These are phyloP conservation scores for Calvatia gigantea DNA, from an alignment of 768 basidiomycete genomes.

Conservation along the genomic window DNA sequence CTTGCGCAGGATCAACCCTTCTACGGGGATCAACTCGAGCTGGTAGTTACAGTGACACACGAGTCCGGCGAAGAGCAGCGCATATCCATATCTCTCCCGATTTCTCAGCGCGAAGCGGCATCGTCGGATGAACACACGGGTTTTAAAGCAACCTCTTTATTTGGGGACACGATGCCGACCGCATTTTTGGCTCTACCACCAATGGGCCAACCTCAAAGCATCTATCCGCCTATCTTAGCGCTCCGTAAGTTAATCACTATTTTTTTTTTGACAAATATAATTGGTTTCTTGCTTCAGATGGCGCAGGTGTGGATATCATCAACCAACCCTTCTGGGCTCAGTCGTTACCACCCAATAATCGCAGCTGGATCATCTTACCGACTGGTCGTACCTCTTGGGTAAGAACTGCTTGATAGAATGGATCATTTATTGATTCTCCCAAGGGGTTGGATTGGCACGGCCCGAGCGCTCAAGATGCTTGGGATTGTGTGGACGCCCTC, in stretches of 20 bases:
- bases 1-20: slow-evolving; percentile 35
- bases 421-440: neutral
- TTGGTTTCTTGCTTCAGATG: slow-evolving; percentile 46
- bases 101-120: slow-evolving; percentile 46
- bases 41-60: slow-evolving; percentile 38
- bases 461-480: slow-evolving; percentile 69
- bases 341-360: slow-evolving; percentile 52
- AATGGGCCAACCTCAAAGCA: slow-evolving; percentile 18
- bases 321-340: slow-evolving; percentile 54
- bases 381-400: slow-evolving; percentile 87
- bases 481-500: slow-evolving; percentile 59
- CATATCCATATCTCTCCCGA: slow-evolving; percentile 36
- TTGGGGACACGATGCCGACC: slow-evolving; percentile 49
- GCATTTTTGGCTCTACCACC: slow-evolving; percentile 61
- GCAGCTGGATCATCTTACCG: slow-evolving; percentile 78
- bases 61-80: slow-evolving; percentile 8
- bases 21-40: slow-evolving; percentile 22
- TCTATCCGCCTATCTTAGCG: slow-evolving; percentile 54
- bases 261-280: neutral
- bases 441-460: slow-evolving; percentile 95
- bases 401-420: neutral
- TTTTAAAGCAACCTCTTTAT: slow-evolving; percentile 60
- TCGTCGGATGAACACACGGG: slow-evolving; percentile 23
- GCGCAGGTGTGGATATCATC: slow-evolving; percentile 79
- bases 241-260: slow-evolving; percentile 46